Base-by-base conservation (phyloP, 2,329 filamentous ascomycete species). In the Fusarium gaditjirri region DNA sequence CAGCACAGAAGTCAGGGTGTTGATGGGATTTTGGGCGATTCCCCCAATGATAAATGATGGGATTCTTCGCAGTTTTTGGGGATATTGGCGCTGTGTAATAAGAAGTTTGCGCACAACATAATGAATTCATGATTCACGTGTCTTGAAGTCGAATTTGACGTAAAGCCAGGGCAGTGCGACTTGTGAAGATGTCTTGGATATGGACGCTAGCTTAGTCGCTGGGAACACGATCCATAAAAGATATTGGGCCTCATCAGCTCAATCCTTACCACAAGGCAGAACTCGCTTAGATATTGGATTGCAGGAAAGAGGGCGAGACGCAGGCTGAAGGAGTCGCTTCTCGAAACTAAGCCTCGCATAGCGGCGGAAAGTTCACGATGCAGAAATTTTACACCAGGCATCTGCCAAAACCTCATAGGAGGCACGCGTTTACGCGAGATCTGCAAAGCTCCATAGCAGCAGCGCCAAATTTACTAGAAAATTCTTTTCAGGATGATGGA, bases 1-100 rank as follows among this genome's bases (percentile, higher is more conserved):
- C 86, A 88, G 78, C 85, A 88, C 73, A 77, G 82, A 42, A 88
- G 86, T 77, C 84, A 82, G 66, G 79, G 74, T 35, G 71, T 78
- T 16, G 77, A 80, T 29, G 77, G 75, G 11, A 49, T 78, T 25
- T 61, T 77, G 55, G 77, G 62, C 36, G 25, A 46, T 16, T 57
- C 55, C 44, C 43, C 71, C 23, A 69, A 64, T 13, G 71, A 74
- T 36, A 58, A 70, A 50, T 75, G 43, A 72, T 41, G 14, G 23
- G 21, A 25, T n/a, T 19, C 10, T 4, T 23, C n/a, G 11, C 17
- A 21, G 19, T 23, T 29, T 27, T 13, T 11, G 31, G 6, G 23
- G 13, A 33, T 52, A 17, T 57, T n/a, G 49, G 33, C 38, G 44
- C 21, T 68, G 63, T 65, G 64, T 35, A 36, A 50, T 43, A 65